Conservation (phyloP, 2,329 filamentous ascomycete species). For the Talaromyces sp. region DNA sequence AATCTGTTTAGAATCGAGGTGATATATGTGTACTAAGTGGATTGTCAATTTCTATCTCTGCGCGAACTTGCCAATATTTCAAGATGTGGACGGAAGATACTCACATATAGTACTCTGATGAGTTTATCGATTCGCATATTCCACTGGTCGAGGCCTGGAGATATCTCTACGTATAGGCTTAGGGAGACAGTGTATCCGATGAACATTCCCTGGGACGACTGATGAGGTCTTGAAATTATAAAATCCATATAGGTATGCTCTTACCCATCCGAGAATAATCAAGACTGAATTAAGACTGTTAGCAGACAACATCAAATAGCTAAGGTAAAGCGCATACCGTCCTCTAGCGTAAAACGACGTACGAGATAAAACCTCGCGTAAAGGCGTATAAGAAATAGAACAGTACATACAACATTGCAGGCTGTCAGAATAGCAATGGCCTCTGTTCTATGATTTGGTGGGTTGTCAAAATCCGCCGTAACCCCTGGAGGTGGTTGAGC, state of each 20-base stretch:
- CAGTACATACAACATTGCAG: background rate
- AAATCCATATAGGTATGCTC: background rate
- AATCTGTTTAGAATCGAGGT: background rate
- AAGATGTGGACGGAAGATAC: background rate
- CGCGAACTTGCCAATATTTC: background rate
- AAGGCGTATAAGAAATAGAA: background rate
- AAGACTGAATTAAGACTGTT: background rate
- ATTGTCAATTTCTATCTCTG: background rate
- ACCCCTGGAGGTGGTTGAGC: background rate
- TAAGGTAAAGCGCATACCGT: background rate
- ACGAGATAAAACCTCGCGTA: slow-evolving; percentile 1
- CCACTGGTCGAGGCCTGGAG: background rate
- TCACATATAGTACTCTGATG: background rate
- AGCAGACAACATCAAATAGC: background rate
- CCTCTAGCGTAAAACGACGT: background rate
- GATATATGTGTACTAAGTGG: slow-evolving; percentile 3
- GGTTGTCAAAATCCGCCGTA: background rate
- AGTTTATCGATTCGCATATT: background rate
- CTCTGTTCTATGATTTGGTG: background rate
- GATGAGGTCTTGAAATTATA: background rate
- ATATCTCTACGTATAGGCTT: background rate
- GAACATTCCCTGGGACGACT: background rate
- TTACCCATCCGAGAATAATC: slow-evolving; percentile 9
- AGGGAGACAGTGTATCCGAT: background rate
- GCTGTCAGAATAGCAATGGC: background rate